Evolutionary conservation across 139 green algal species (phyloP).

Genomic region (Parachlorella kessleri): DNA sequence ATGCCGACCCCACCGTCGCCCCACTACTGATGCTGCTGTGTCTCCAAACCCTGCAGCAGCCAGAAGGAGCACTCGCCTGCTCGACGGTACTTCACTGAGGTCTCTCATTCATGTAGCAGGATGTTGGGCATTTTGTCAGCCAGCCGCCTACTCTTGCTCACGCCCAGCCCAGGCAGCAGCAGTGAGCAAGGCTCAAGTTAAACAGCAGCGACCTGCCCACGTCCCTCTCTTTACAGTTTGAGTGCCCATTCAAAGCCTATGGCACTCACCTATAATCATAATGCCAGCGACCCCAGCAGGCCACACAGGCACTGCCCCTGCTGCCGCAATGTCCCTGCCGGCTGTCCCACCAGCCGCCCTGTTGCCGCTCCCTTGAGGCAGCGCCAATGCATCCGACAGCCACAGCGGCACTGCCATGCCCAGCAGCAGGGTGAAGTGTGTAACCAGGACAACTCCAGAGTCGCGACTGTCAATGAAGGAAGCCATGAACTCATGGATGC

Average conservation of each 20-base stretch:
- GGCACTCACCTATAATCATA: conserved; percentile 53
- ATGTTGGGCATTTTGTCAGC: too few species aligned
- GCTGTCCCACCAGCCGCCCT: not conserved
- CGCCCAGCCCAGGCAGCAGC: too few species aligned
- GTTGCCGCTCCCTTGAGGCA: not conserved
- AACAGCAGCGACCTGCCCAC: too few species aligned
- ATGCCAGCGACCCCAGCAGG: conserved; percentile 58
- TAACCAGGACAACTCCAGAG: conserved; percentile 61
- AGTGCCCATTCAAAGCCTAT: too few species aligned
- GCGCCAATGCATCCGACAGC: conserved; percentile 29
- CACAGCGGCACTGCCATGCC: conserved; percentile 79
- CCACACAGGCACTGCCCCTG: conserved; percentile 2
- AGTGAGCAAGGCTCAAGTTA: too few species aligned
- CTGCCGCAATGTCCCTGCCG: too few species aligned
- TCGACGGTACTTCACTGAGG: too few species aligned
- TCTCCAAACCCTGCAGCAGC: conserved; percentile 30
- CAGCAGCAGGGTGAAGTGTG: conserved; percentile 79
- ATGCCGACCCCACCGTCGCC: conserved; percentile 39
- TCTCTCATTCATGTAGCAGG: too few species aligned
- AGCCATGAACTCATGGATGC: conserved; percentile 64
- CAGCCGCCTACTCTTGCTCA: too few species aligned
- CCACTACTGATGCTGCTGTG: conserved; percentile 58
- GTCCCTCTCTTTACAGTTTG: too few species aligned
- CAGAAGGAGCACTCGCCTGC: too few species aligned
- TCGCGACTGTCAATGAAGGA: conserved; percentile 76